Conservation (phyloP, 768 basidiomycete species). For the Suillus plorans region DNA sequence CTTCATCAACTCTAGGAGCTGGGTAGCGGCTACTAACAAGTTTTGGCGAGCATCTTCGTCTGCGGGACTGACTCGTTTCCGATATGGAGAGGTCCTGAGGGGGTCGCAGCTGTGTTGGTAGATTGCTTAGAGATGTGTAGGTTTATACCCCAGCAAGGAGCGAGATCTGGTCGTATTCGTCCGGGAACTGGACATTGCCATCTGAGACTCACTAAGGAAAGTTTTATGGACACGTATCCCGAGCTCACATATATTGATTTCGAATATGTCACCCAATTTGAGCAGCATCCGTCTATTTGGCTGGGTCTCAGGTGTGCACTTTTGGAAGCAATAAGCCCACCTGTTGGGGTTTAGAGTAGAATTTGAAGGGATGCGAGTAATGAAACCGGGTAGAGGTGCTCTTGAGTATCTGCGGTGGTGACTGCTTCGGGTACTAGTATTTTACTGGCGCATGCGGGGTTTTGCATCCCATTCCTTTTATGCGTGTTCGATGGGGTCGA, state of each 20-base stretch:
- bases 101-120: slow-evolving; percentile 28
- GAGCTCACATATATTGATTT: too few relatives aligned
- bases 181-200: slow-evolving; percentile 50
- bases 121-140: slow-evolving; percentile 29
- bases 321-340: slow-evolving; percentile 48
- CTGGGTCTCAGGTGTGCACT: too few relatives aligned
- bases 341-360: slow-evolving; percentile 15
- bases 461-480: slow-evolving; percentile 41
- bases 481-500: slow-evolving; percentile 39
- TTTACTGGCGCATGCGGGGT: slow-evolving; percentile 34
- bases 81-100: slow-evolving; percentile 10
- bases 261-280: too few relatives aligned
- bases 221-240: too few relatives aligned
- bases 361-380: not conserved
- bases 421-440: slow-evolving; percentile 40
- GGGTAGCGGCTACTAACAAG: slow-evolving; percentile 22
- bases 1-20: slow-evolving; percentile 41
- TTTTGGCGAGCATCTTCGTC: not conserved
- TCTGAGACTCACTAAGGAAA: too few relatives aligned
- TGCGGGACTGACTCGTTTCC: slow-evolving; percentile 18
- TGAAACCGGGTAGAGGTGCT: slow-evolving; percentile 43
- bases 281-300: too few relatives aligned
- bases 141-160: slow-evolving; percentile 45
- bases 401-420: slow-evolving; percentile 38
- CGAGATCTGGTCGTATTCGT: slow-evolving; percentile 57